Base-by-base conservation (phyloP, 371 early-diverging fungal genomes). In the Mortierella sp. region DNA sequence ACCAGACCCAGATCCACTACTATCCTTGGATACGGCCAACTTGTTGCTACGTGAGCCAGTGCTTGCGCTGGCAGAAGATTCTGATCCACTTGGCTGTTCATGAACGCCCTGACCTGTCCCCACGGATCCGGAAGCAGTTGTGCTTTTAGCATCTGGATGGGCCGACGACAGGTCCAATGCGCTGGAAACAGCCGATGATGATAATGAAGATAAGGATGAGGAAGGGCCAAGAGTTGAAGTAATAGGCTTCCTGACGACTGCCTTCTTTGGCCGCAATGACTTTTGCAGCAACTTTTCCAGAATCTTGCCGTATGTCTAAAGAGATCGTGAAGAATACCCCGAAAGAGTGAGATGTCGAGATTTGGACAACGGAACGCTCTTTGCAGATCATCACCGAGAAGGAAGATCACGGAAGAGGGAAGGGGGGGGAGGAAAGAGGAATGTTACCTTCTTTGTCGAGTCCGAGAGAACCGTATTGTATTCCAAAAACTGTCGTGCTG, bases 401-500 rank as follows among this genome's bases (percentile, higher is more conserved):
- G n/a, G n/a, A n/a, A n/a, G n/a, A n/a, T n/a, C n/a, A n/a, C n/a
- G n/a, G n/a, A n/a, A n/a, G n/a, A n/a, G n/a, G n/a, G n/a, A n/a
- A n/a, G n/a, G n/a, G n/a, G n/a, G n/a, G n/a, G n/a, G n/a, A n/a
- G n/a, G n/a, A 45, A 19, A 34, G 34, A 34, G 53, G 27, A n/a
- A 57, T 45, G 39, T 54, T 65, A 85, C 84, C 80, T 76, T 64
- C 28, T 82, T 82, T 21, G 72, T 65, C 38, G 61, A 42, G 5
- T 60, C 73, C 13, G 67, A 55, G 27, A 84, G 63, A 24, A 80
- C 59, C 18, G 63, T 72, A 60, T 86, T 84, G 53, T 61, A 78
- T 50, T 72, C 56, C 66, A 86, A 61, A 54, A 86, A 86, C 39
- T 79, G 58, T 24, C 55, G 45, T 5, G 83, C 82, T 47, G 26